A percentile compares a stretch with the other conserved stretches of the same genome.
These are phyloP conservation scores for Pinus taeda DNA, from an alignment of 75 land plant species.

Conservation along the genomic window DNA sequence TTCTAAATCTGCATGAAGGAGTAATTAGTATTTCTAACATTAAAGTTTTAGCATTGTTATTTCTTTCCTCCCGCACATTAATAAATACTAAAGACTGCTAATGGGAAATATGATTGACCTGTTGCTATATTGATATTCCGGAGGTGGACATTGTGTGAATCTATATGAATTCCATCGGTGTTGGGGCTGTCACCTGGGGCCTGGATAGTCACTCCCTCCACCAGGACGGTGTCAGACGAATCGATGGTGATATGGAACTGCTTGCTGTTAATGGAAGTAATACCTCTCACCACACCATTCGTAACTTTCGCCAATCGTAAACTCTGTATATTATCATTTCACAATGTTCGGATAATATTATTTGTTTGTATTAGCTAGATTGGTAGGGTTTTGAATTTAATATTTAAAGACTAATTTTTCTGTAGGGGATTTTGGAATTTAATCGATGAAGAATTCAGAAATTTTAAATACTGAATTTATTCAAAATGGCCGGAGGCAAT, in stretches of 20 bases:
- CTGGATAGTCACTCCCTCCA: constrained; percentile 25
- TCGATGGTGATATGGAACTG: constrained; percentile 47
- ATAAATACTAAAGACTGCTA: too few relatives aligned
- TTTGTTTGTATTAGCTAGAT: too few relatives aligned
- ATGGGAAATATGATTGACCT: not conserved
- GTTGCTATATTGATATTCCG: constrained; percentile 23
- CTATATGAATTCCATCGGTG: constrained; percentile 83
- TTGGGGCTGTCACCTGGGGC: constrained; percentile 76
- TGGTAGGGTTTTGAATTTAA: too few relatives aligned
- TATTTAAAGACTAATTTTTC: too few relatives aligned
- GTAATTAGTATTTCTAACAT: too few relatives aligned
- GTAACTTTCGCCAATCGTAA: constrained; percentile 24
- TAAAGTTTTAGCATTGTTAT: too few relatives aligned
- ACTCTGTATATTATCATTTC: constrained; percentile 23
- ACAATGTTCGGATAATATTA: too few relatives aligned
- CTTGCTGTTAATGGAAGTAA: constrained; percentile 62
- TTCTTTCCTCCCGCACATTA: too few relatives aligned
- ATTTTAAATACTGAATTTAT: too few relatives aligned
- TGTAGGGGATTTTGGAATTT: too few relatives aligned
- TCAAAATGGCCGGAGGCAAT: not conserved
- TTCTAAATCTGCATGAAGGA: too few relatives aligned
- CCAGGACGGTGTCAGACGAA: constrained; percentile 32
- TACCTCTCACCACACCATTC: constrained; percentile 29
- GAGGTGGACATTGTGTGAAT: constrained; percentile 41
- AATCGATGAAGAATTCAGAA: too few relatives aligned